Evolutionary conservation across 805 yeast genomes (phyloP).

Genomic region (Spathaspora arborariae): DNA sequence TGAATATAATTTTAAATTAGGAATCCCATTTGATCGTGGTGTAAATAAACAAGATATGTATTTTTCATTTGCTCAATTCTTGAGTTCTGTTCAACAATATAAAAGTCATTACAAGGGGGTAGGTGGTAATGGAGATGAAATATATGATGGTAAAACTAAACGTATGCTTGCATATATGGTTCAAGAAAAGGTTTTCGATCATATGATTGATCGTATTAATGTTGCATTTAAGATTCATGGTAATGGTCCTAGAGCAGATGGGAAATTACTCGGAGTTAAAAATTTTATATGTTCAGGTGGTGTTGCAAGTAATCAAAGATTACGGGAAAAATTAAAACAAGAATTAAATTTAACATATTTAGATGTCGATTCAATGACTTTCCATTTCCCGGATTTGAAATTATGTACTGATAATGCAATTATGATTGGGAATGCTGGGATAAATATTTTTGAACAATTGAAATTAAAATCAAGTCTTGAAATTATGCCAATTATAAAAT

Average conservation of each 20-base stretch:
- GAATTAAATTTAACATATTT: conserved; percentile 26
- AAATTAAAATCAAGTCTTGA: conserved; percentile 45
- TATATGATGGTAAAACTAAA: conserved; percentile 25
- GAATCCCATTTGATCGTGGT: conserved; percentile 23
- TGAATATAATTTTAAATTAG: conserved; percentile 23
- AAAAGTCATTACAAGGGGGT: conserved; percentile 9
- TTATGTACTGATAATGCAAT: conserved; percentile 93
- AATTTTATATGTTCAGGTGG: conserved; percentile 89
- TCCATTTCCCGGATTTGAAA: conserved; percentile 64
- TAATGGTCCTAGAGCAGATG: conserved; percentile 22
- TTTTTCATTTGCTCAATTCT: conserved; percentile 79
- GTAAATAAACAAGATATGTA: conserved; percentile 22
- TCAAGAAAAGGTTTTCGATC: conserved; percentile 69
- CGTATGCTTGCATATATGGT: conserved; percentile 53
- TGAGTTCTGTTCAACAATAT: conserved; percentile 46
- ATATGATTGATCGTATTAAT: conserved; percentile 61
- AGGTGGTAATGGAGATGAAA: conserved; percentile 6
- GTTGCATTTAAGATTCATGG: conserved; percentile 43
- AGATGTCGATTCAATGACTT: conserved; percentile 13
- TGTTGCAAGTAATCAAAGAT: conserved; percentile 70
- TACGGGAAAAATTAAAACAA: conserved; percentile 46
- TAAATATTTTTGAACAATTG: conserved; percentile 68
- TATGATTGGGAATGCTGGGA: conserved; percentile 98
- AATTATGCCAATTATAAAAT: conserved; percentile 67
- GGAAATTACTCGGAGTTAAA: conserved; percentile 39